Percentiles rank a stretch among this genome's conserved stretches.
Evolutionary conservation across 164 flowering plant genomes (phyloP).

Genomic region (Platanus orientalis): DNA sequence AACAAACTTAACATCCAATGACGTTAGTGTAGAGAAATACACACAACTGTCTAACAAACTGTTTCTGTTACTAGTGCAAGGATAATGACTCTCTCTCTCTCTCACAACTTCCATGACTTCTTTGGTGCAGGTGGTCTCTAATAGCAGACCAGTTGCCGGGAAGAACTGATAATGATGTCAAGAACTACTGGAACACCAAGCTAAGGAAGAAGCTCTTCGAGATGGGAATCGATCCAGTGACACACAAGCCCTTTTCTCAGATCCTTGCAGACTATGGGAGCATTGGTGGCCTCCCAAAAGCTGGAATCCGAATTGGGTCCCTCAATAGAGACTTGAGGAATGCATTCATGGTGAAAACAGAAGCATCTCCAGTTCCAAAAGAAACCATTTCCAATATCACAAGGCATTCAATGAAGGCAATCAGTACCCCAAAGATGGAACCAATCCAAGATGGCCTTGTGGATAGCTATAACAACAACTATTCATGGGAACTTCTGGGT

Average conservation of each 20-base stretch:
- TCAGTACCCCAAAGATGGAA: conserved; percentile 9
- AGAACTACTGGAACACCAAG: conserved; percentile 83
- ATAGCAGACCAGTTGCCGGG: conserved; percentile 87
- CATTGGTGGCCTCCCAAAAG: conserved; percentile 50
- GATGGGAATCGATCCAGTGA: conserved; percentile 88
- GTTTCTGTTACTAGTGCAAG: conserved; percentile 14
- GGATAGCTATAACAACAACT: conserved; percentile 7
- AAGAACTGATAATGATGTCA: conserved; percentile 85
- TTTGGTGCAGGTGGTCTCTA: conserved; percentile 61
- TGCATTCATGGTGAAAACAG: conserved; percentile 31
- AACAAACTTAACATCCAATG: conserved; percentile 19
- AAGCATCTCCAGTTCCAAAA: conserved; percentile 11
- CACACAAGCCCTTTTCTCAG: conserved; percentile 85
- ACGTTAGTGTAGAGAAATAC: not conserved
- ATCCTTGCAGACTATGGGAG: conserved; percentile 66
- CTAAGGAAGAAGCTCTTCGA: conserved; percentile 65
- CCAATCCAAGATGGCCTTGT: conserved; percentile 18
- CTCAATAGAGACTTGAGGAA: conserved; percentile 48
- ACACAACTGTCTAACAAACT: not conserved
- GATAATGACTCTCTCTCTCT: conserved; percentile 8
- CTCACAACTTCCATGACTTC: not conserved
- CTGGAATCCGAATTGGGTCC: conserved; percentile 34
- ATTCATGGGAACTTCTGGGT: conserved; percentile 48
- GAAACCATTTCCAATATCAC: conserved; percentile 8
- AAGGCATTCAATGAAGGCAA: conserved; percentile 6